Conservation (phyloP, 2,329 filamentous ascomycete species). For the Talaromyces piceae region DNA sequence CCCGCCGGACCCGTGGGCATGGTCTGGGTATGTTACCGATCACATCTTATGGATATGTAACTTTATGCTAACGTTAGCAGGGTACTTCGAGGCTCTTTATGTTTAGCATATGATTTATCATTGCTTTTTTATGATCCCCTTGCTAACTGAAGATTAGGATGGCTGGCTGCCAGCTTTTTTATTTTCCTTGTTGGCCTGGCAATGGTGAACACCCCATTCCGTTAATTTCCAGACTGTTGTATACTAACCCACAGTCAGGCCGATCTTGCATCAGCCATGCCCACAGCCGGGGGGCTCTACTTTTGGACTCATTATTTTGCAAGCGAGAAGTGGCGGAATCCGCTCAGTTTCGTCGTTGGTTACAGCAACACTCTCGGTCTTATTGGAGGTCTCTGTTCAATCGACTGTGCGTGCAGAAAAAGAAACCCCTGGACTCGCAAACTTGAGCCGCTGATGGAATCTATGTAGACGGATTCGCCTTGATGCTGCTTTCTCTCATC, state of each 20-base stretch:
- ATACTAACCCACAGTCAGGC: conserved; percentile 25
- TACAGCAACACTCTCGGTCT: conserved; percentile 56
- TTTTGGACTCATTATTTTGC: conserved; percentile 56
- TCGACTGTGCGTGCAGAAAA: conserved; percentile 45
- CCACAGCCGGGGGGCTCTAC: conserved; percentile 53
- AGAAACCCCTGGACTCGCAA: too few species aligned
- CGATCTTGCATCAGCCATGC: conserved; percentile 49
- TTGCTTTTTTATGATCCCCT: too few species aligned
- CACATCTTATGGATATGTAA: neutral
- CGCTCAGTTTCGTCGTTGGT: conserved; percentile 53
- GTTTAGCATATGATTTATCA: neutral
- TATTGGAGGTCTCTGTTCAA: conserved; percentile 55
- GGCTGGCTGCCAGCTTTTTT: conserved; percentile 51
- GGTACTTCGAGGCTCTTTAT: conserved; percentile 8
- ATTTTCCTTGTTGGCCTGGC: conserved; percentile 55
- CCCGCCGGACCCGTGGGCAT: conserved; percentile 54
- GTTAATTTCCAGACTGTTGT: neutral
- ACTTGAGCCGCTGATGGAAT: neutral
- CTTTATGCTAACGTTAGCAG: neutral
- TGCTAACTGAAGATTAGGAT: conserved; percentile 28
- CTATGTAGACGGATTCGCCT: conserved; percentile 44
- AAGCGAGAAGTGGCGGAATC: conserved; percentile 47
- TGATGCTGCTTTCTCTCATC: conserved; percentile 54
- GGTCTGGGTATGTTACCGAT: conserved; percentile 45
- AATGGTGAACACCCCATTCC: conserved; percentile 40